Base-by-base conservation (phyloP, 192 early-diverging fungal species). In the Neocallimastix lanati region DNA sequence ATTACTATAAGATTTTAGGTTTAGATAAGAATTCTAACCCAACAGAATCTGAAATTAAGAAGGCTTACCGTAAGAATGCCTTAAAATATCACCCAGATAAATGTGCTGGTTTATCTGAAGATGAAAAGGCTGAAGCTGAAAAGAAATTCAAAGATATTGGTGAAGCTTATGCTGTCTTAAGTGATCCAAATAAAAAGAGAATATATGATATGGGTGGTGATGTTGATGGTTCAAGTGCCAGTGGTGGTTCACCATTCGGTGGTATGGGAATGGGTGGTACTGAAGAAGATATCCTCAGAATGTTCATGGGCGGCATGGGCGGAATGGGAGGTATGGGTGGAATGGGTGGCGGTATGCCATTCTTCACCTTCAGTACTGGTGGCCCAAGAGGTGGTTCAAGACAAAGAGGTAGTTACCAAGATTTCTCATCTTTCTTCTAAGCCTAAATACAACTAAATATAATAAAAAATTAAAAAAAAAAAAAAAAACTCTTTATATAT, bases 1-100 rank as follows among this genome's bases (percentile, higher is more conserved):
- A 99, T 83, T 98, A 96, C 82, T 99, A 99, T 86, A 91, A 96
- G 84, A 93, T 98, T 79, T 83, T 99, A 25, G 94, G 92, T 14
- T 83, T 96, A 28, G 29, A 84, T 14, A 93, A 92, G 83, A 85
- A 87, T 76, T 93, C 95, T 15, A 85, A 87, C 58, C 94, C 95
- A 25, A 83, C 84, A 29, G 96, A 98, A 25, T 89, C 88, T 28
- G 92, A 91, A 50, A 91, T 95, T 81, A 93, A 93, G 81, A 92
- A 92, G 85, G 93, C 93, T 16, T 94, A 94, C 80, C 80, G 88
- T 6, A 88, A 87, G 77, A 85, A 94, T 18, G 96, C 95, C 4
- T 88, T 99, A 25, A 85, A 89, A 81, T 91, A 95, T 85, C 96
- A 99, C 82, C 96, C 95, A 76, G 96, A 98, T 86, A 94, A 96